Percentiles rank a stretch among this genome's conserved stretches.
These are phyloP conservation scores for Sporothrix globosa DNA, from an alignment of 2,329 filamentous ascomycete species.

Conservation along the genomic window DNA sequence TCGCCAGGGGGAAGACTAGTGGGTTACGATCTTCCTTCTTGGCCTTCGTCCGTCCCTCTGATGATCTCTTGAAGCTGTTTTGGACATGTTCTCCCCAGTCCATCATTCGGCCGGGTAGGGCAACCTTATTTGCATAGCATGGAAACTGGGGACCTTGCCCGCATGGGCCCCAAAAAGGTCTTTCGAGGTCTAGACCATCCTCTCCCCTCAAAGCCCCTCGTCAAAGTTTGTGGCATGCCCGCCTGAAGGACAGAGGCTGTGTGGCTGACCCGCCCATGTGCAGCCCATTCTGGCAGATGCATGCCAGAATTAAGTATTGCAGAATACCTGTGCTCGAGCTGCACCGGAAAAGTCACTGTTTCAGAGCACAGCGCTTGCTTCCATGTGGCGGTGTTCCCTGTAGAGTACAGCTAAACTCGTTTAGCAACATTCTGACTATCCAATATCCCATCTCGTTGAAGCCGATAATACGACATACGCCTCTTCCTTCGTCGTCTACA, in stretches of 20 bases:
- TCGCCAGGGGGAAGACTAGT: background rate
- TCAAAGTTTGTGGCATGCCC: background rate
- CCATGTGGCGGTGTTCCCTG: background rate
- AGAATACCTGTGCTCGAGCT: background rate
- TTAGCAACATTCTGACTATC: background rate
- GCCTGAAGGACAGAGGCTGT: conserved; percentile 16
- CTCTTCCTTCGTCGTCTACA: too few species aligned
- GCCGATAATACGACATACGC: too few species aligned
- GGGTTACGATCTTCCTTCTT: conserved; percentile 13
- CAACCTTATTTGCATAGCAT: conserved; percentile 28
- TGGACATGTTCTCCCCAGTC: conserved; percentile 17
- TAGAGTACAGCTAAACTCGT: too few species aligned
- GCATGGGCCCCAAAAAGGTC: conserved; percentile 23
- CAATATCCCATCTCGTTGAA: background rate
- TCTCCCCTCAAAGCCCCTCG: conserved; percentile 6
- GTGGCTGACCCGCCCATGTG: background rate
- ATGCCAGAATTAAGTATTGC: too few species aligned
- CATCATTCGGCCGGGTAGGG: conserved; percentile 13
- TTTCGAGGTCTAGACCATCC: conserved; percentile 26
- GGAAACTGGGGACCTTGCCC: conserved; percentile 1
- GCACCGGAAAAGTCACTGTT: background rate
- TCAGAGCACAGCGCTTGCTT: background rate
- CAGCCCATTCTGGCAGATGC: background rate
- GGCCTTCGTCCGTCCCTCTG: background rate
- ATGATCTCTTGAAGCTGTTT: conserved; percentile 5